A percentile compares a stretch with the other conserved stretches of the same genome.
phyloP scores from a whole-genome alignment of 2,329 filamentous ascomycete species.

The Scortechinia acanthostroma region DNA sequence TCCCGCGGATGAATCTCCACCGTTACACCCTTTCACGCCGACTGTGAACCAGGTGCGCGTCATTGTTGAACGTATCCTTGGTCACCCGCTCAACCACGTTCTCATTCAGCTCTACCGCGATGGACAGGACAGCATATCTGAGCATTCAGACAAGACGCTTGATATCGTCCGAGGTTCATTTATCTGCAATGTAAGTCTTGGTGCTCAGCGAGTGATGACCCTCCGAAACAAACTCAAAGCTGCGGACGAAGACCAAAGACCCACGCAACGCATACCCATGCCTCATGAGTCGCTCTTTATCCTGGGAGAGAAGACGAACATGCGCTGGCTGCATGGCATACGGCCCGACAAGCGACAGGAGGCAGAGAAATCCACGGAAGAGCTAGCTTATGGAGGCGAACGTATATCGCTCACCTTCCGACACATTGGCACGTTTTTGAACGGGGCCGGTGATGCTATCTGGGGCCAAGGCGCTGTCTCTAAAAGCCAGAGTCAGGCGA shows the following conservation, averaged over 20 bases:
- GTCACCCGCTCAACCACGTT: conserved; percentile 57
- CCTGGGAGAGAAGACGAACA: conserved; percentile 52
- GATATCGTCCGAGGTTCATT: conserved; percentile 54
- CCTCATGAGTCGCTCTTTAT: conserved; percentile 60
- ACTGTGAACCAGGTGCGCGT: conserved; percentile 44
- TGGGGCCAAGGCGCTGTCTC: conserved; percentile 58
- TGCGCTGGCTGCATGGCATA: conserved; percentile 58
- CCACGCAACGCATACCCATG: conserved; percentile 48
- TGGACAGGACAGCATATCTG: conserved; percentile 58
- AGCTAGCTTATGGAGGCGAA: conserved; percentile 47
- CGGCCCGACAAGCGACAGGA: conserved; percentile 49
- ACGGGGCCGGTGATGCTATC: conserved; percentile 31
- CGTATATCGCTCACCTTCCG: conserved; percentile 63
- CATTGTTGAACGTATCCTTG: conserved; percentile 42
- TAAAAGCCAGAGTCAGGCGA: conserved; percentile 37
- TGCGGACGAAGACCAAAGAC: conserved; percentile 11
- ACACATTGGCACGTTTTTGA: conserved; percentile 54
- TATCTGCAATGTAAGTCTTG: conserved; percentile 61
- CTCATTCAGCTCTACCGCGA: conserved; percentile 61
- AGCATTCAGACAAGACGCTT: conserved; percentile 64
- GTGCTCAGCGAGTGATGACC: conserved; percentile 58
- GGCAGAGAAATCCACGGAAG: conserved; percentile 37
- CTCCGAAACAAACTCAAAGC: conserved; percentile 46
- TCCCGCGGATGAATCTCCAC: conserved; percentile 55
- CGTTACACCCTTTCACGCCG: conserved; percentile 45